Evolutionary conservation across 257 asterid genomes (phyloP), one percentile per base, ranked within the genome.

Genomic region (Cordia subcordata): DNA sequence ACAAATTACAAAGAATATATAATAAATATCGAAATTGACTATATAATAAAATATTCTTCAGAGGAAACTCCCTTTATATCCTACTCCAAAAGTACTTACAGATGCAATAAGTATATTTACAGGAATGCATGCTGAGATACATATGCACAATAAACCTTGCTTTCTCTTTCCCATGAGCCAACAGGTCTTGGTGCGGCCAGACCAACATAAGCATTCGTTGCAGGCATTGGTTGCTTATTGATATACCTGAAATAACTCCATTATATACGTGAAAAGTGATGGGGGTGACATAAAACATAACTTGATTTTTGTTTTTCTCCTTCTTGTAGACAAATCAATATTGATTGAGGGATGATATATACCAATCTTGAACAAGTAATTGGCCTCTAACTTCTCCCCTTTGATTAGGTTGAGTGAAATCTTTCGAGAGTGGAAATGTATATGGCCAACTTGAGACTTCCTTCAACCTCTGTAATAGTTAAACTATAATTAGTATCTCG

Each of bases 101-200:
- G n/a, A n/a, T n/a, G n/a, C n/a, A n/a, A n/a, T n/a, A 6, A 27
- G 6, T 27, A 27, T 0, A 4, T 22, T 35, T 16, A 39, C 13
- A 5, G 10, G 39, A 11, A 35, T 11, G 0, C 19, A 57, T 8
- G 23, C 8, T 22, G 5, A 42, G 20, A 50, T 19, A 20, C 39
- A 13, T n/a, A n/a, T n/a, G n/a, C n/a, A n/a, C n/a, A 38, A 13
- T 16, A 54, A 5, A 88, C 95, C 94, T 86, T 88, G 74, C 64
- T 79, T 69, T 88, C 96, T 14, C 40, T 64, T 61, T 88, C 89
- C 96, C 96, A 88, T 37, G 96, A 80, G 1, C 95, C 91, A 22
- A 57, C 72, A 1, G 33, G 53, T 49, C 84, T 94, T 1, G 81
- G 77, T 15, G 69, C 55, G 20, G 91, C 95, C 65, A 88, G 62